Conservation (phyloP, 2,329 filamentous ascomycete species). For the Penicillium sp. region DNA sequence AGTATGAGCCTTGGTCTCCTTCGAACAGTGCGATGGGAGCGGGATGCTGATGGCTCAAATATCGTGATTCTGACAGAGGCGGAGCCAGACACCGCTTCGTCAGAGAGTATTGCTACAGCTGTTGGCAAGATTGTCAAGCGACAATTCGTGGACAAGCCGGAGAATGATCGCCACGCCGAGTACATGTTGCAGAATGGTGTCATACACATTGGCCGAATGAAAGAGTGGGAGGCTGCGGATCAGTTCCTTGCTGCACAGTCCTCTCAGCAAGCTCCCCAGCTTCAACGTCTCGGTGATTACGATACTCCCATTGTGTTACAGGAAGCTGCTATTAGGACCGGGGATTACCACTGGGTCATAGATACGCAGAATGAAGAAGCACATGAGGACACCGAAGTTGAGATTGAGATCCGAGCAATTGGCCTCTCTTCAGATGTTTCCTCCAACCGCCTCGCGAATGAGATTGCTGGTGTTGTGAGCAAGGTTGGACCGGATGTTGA, state of each 20-base stretch:
- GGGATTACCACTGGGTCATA: conserved; percentile 7
- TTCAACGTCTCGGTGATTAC: conserved; percentile 6
- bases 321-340: not conserved
- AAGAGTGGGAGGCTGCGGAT: conserved; percentile 11
- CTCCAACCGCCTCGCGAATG: not conserved
- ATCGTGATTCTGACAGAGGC: conserved; percentile 12
- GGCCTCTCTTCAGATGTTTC: conserved; percentile 5
- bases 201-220: conserved; percentile 17
- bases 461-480: conserved; percentile 16
- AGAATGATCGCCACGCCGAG: conserved; percentile 16
- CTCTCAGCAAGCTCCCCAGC: not conserved
- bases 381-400: conserved; percentile 4
- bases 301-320: conserved; percentile 7
- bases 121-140: conserved; percentile 8
- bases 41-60: conserved; percentile 19
- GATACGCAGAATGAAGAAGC: conserved; percentile 1
- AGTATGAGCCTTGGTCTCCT: conserved; percentile 18
- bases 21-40: conserved; percentile 21
- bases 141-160: conserved; percentile 11
- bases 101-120: not conserved
- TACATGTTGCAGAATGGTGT: conserved; percentile 13
- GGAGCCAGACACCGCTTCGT: not conserved
- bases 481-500: conserved; percentile 7
- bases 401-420: conserved; percentile 13
- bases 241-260: conserved; percentile 13